These are phyloP conservation scores for Madurella mycetomatis DNA, from an alignment of 2,329 filamentous ascomycete genomes.

Conservation along the genomic window DNA sequence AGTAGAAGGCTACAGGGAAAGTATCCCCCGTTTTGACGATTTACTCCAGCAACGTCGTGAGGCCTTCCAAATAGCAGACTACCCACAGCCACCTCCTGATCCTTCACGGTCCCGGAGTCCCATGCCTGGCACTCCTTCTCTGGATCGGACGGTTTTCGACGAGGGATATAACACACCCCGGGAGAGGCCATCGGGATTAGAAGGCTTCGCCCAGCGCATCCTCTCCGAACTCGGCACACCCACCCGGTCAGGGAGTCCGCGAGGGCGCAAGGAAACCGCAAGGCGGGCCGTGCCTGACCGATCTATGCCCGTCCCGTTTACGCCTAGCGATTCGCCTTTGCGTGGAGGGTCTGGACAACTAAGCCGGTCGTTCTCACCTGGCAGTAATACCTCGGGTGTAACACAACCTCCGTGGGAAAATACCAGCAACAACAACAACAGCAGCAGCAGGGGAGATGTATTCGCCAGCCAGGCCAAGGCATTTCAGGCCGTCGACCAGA, in stretches of 20 bases:
- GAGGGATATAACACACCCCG: slow-evolving; percentile 49
- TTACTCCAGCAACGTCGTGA: slow-evolving; percentile 62
- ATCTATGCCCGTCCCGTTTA: slow-evolving; percentile 30
- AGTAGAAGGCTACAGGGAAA: slow-evolving; percentile 56
- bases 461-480: slow-evolving; percentile 51
- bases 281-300: slow-evolving; percentile 29
- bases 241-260: slow-evolving; percentile 46
- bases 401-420: slow-evolving; percentile 25
- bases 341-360: neutral
- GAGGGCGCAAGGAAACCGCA: slow-evolving; percentile 45
- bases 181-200: slow-evolving; percentile 50
- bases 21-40: slow-evolving; percentile 68
- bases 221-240: slow-evolving; percentile 56
- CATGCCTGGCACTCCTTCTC: slow-evolving; percentile 37
- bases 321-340: slow-evolving; percentile 21
- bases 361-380: slow-evolving; percentile 40
- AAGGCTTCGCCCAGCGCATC: slow-evolving; percentile 59
- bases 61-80: slow-evolving; percentile 58
- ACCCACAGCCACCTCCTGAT: slow-evolving; percentile 34
- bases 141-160: slow-evolving; percentile 29
- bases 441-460: slow-evolving; percentile 25
- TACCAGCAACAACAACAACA: slow-evolving; percentile 15
- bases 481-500: slow-evolving; percentile 61
- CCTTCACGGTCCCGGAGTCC: slow-evolving; percentile 20
- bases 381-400: slow-evolving; percentile 15